Evolutionary conservation across 805 yeast species (phyloP), one percentile per base, ranked within the genome.

Genomic region (Cephaloascus fragrans): DNA sequence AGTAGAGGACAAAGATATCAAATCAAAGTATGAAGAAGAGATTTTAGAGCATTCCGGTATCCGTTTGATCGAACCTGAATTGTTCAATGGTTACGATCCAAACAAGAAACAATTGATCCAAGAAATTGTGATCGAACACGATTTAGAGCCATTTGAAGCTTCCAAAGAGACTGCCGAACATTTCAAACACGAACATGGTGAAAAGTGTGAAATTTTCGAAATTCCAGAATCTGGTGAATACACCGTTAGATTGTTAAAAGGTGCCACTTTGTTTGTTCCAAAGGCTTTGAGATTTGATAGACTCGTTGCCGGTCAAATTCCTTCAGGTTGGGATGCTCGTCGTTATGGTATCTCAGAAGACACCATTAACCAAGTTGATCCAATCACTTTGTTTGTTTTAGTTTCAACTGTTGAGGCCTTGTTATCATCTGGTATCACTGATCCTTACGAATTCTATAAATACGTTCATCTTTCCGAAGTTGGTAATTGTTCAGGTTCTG

Each of bases 401-500:
- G 98, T 93, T 39, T 75, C 97, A 19, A 93, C 96, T 38, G 94
- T 82, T 42, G 97, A 93, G 70, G 97, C 97, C 2, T 80, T 93
- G 50, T 73, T 93, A 50, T 67, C 90, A 41, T 77, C 97, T 47
- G 99, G 99, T 82, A 70, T 93, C 55, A 87, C 96, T 43, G 98
- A 93, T 61, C 98, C 99, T 47, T 93, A 88, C 62, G 99, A 93
- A 71, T 87, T 94, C 75, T 93, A 93, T 75, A 82, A 90, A 69
- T 94, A 93, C 61, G 95, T 94, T 37, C 99, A 93, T 63, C 95
- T 93, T 41, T 88, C 97, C 36, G 97, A 93, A 67, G 88, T 93
- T 51, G 99, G 98, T 71, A 94, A 90, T 77, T 89, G 97, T 75
- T 83, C 96, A 37, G 99, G 99, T 71, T 88, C 97, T 41, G 99